Percentiles rank a stretch among this genome's conserved stretches.
Evolutionary conservation across 768 basidiomycete species (phyloP).

Genomic region (Termitomyces titanicus): DNA sequence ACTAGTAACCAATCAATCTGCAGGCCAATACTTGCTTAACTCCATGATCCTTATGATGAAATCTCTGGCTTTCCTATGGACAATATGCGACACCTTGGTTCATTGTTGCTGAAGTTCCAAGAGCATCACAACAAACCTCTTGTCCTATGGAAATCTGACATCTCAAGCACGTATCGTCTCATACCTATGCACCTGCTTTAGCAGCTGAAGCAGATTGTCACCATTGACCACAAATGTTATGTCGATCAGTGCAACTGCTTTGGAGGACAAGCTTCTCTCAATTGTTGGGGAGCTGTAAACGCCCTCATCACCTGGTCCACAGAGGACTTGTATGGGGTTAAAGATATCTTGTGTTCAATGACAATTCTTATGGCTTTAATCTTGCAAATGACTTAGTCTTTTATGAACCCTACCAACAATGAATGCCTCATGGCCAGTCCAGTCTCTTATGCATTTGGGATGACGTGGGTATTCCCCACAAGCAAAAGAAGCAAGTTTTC

Average conservation of each 20-base stretch:
- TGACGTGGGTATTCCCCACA: conserved; percentile 37
- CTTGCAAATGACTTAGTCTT: not conserved
- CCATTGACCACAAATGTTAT: too few species aligned
- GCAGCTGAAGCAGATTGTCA: not conserved
- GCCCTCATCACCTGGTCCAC: conserved; percentile 33
- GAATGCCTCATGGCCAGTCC: not conserved
- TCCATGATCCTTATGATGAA: not conserved
- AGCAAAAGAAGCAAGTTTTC: conserved; percentile 33
- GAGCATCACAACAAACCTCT: not conserved
- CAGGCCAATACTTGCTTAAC: not conserved
- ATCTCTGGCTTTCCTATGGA: not conserved
- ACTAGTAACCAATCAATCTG: not conserved
- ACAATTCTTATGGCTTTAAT: conserved; percentile 27
- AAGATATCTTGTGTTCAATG: conserved; percentile 22
- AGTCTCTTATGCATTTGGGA: conserved; percentile 12
- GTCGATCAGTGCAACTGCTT: too few species aligned
- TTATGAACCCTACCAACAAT: conserved; percentile 24
- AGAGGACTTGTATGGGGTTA: conserved; percentile 13
- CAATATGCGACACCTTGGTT: not conserved
- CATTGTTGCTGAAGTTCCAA: not conserved
- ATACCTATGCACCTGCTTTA: not conserved
- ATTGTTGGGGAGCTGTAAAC: conserved; percentile 14
- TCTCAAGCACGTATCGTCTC: not conserved
- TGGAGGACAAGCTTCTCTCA: not conserved
- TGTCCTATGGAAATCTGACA: not conserved